These are phyloP conservation scores for Rhizophora apiculata DNA, from an alignment of 345 rosid genomes.

Conservation along the genomic window DNA sequence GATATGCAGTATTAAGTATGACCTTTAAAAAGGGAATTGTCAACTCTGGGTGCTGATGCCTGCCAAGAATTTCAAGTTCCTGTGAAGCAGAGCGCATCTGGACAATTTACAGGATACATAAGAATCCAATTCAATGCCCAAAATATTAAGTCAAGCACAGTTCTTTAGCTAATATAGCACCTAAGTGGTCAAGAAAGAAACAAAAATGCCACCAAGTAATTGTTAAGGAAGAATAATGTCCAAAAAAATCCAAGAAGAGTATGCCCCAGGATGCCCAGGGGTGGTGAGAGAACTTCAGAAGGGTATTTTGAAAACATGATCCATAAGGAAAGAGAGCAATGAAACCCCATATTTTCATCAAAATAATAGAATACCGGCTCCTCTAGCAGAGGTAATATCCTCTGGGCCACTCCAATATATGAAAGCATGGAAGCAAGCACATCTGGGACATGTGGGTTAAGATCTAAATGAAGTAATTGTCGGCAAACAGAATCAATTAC, in stretches of 20 bases:
- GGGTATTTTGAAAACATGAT: too few relatives aligned
- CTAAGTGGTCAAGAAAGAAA: background rate
- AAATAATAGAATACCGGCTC: conserved; percentile 57
- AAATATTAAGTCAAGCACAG: background rate
- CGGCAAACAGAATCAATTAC: conserved; percentile 81
- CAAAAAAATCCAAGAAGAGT: background rate
- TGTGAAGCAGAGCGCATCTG: conserved; percentile 80
- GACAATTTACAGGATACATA: conserved; percentile 17
- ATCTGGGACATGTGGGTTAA: conserved; percentile 81
- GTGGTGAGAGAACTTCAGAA: too few relatives aligned
- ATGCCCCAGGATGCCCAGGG: too few relatives aligned
- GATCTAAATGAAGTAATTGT: conserved; percentile 86
- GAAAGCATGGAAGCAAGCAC: conserved; percentile 98
- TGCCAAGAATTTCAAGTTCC: conserved; percentile 88
- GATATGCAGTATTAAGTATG: background rate
- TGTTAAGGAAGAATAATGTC: background rate
- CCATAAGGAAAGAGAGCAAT: background rate
- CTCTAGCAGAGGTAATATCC: conserved; percentile 75
- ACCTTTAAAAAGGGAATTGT: conserved; percentile 89
- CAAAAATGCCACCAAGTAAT: background rate
- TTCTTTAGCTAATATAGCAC: background rate
- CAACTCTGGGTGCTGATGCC: conserved; percentile 87
- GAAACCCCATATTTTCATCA: background rate
- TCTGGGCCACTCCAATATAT: conserved; percentile 75
- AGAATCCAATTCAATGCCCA: conserved; percentile 3